Conservation (phyloP, 2,329 filamentous ascomycete species). For the Aureobasidium zeae region DNA sequence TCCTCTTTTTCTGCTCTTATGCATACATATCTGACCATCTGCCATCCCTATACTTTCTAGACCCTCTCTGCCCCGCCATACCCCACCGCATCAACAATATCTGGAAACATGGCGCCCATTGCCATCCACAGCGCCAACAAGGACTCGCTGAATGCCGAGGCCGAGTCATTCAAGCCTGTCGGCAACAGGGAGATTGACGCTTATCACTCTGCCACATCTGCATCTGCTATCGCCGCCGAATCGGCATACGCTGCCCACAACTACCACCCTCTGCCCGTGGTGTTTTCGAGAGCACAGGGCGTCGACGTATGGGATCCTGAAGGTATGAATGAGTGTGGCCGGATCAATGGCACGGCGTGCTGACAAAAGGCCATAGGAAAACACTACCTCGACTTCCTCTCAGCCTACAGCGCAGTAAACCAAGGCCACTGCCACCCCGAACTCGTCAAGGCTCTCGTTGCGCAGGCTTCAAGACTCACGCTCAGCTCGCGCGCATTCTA, state of each 20-base stretch:
- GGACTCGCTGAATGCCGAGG: constrained; percentile 32
- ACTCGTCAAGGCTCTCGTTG: constrained; percentile 78
- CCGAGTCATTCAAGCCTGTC: constrained; percentile 31
- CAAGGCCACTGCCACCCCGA: constrained; percentile 97
- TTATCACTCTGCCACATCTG: constrained; percentile 70
- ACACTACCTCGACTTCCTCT: constrained; percentile 95
- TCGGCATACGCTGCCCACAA: constrained; percentile 88
- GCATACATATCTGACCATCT: constrained; percentile 3
- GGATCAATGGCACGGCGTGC: neutral
- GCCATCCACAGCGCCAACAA: constrained; percentile 26
- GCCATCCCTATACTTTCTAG: neutral
- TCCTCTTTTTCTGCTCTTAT: neutral
- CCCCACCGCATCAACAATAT: constrained; percentile 11
- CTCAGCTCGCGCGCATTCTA: constrained; percentile 92
- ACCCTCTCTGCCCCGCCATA: constrained; percentile 12
- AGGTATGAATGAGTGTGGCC: constrained; percentile 38
- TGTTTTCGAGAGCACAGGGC: constrained; percentile 77
- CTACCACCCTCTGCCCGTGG: constrained; percentile 93
- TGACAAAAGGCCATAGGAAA: constrained; percentile 35
- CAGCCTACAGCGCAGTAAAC: constrained; percentile 95
- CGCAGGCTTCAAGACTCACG: constrained; percentile 82
- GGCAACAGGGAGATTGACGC: constrained; percentile 30
- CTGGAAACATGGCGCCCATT: constrained; percentile 27
- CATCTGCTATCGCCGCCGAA: constrained; percentile 71
- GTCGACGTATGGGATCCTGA: constrained; percentile 95